These are phyloP conservation scores for Sporisorium iseilematis-ciliati DNA, from an alignment of 1,284 basidiomycete genomes.

Conservation along the genomic window DNA sequence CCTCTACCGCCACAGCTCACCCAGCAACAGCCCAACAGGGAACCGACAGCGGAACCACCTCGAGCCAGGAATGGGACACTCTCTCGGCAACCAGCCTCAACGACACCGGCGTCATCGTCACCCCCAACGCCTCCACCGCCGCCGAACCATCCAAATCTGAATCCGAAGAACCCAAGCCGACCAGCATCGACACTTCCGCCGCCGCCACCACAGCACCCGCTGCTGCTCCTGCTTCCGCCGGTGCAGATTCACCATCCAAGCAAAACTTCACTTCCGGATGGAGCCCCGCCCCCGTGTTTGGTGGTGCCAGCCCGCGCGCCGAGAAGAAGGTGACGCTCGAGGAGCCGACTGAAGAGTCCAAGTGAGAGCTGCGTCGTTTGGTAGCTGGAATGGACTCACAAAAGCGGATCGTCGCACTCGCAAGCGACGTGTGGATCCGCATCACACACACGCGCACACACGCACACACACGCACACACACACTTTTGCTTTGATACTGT, in stretches of 20 bases:
- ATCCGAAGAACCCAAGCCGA: conserved; percentile 22
- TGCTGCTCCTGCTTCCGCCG: conserved; percentile 12
- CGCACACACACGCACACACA: no score
- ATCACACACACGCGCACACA: background rate
- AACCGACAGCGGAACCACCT: conserved; percentile 55
- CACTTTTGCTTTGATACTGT: background rate
- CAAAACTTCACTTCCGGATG: conserved; percentile 33
- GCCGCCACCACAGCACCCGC: conserved; percentile 3
- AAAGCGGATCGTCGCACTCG: background rate
- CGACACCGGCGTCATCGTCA: conserved; percentile 47
- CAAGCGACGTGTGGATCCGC: background rate
- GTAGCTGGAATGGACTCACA: background rate
- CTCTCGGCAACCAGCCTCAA: conserved; percentile 49
- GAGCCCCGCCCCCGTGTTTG: conserved; percentile 43
- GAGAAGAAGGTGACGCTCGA: conserved; percentile 28
- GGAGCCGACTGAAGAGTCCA: conserved; percentile 13
- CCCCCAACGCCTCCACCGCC: conserved; percentile 27
- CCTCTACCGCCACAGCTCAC: conserved; percentile 20
- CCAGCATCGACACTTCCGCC: conserved; percentile 34
- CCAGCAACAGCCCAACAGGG: conserved; percentile 25
- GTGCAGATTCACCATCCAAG: conserved; percentile 25
- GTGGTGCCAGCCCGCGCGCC: conserved; percentile 28
- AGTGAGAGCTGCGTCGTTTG: background rate
- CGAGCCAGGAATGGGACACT: conserved; percentile 62
- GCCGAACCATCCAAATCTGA: conserved; percentile 3